phyloP scores from a whole-genome alignment of 352 stramenopile species.

The Phytophthora meadii region DNA sequence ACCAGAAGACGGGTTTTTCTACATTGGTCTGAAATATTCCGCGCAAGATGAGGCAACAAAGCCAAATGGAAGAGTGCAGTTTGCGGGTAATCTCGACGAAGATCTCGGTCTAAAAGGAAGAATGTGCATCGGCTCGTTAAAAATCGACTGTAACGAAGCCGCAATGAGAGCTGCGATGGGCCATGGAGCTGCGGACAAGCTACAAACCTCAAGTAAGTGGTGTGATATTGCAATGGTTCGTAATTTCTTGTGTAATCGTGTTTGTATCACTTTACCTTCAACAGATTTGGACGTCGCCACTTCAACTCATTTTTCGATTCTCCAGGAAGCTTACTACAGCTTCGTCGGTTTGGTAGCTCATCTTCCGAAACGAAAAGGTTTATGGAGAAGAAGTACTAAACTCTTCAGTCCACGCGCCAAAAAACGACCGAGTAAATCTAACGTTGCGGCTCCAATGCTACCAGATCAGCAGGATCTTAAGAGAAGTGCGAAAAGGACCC shows the following conservation, averaged over 20 bases:
- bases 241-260: background rate
- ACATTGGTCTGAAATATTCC: slow-evolving; percentile 71
- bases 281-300: slow-evolving; percentile 37
- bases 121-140: slow-evolving; percentile 62
- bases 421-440: slow-evolving; percentile 14
- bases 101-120: slow-evolving; percentile 67
- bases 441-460: background rate
- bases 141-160: slow-evolving; percentile 69
- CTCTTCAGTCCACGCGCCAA: slow-evolving; percentile 18
- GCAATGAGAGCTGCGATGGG: slow-evolving; percentile 43
- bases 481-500: slow-evolving; percentile 43
- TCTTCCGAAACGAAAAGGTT: slow-evolving; percentile 37
- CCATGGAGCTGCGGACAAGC: slow-evolving; percentile 17
- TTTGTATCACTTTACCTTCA: background rate
- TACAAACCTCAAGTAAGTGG: slow-evolving; percentile 26
- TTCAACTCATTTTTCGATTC: slow-evolving; percentile 55
- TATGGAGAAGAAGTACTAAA: slow-evolving; percentile 1
- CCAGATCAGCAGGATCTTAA: slow-evolving; percentile 25
- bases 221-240: background rate
- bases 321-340: slow-evolving; percentile 55
- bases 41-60: slow-evolving; percentile 18
- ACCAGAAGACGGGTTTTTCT: slow-evolving; percentile 71
- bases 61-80: slow-evolving; percentile 26
- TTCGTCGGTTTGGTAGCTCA: slow-evolving; percentile 49
- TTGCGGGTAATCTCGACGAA: slow-evolving; percentile 29